These are phyloP conservation scores for Magnaporthiopsis rhizophila DNA, from an alignment of 2,329 filamentous ascomycete species.

Conservation along the genomic window DNA sequence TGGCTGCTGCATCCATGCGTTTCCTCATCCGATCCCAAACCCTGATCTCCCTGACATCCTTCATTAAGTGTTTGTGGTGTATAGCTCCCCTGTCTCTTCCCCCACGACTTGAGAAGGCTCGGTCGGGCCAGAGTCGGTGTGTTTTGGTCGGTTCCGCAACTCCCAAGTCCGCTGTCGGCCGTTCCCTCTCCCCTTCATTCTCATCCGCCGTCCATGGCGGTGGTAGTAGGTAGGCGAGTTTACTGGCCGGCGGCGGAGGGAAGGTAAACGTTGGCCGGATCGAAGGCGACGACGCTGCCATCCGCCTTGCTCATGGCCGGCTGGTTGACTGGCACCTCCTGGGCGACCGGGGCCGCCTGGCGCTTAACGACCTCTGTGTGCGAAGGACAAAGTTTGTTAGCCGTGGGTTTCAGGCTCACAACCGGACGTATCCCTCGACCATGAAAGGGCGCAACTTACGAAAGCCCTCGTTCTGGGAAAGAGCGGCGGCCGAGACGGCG, in stretches of 20 bases:
- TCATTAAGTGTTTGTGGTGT: neutral
- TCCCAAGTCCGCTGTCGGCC: neutral
- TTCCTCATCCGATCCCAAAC: neutral
- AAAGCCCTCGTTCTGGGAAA: constrained; percentile 12
- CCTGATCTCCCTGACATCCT: neutral
- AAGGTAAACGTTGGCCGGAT: constrained; percentile 33
- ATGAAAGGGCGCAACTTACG: constrained; percentile 14
- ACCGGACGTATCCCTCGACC: neutral
- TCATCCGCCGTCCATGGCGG: neutral
- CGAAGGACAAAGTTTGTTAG: constrained; percentile 4
- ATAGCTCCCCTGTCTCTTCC: neutral
- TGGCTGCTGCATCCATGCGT: neutral
- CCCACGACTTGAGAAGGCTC: neutral
- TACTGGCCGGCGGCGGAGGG: constrained; percentile 29
- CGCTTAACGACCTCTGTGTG: constrained; percentile 25
- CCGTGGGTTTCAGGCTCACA: neutral
- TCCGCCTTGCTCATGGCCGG: constrained; percentile 38
- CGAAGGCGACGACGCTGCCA: constrained; percentile 38
- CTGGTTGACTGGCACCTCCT: constrained; percentile 24
- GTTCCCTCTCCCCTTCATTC: no score
- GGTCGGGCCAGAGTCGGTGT: no score
- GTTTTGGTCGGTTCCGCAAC: neutral
- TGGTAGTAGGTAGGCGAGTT: constrained; percentile 8
- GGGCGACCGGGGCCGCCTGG: constrained; percentile 16
- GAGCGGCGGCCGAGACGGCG: constrained; percentile 24